phyloP scores from a whole-genome alignment of 2,329 filamentous ascomycete species.

The Ophiostoma sp. region DNA sequence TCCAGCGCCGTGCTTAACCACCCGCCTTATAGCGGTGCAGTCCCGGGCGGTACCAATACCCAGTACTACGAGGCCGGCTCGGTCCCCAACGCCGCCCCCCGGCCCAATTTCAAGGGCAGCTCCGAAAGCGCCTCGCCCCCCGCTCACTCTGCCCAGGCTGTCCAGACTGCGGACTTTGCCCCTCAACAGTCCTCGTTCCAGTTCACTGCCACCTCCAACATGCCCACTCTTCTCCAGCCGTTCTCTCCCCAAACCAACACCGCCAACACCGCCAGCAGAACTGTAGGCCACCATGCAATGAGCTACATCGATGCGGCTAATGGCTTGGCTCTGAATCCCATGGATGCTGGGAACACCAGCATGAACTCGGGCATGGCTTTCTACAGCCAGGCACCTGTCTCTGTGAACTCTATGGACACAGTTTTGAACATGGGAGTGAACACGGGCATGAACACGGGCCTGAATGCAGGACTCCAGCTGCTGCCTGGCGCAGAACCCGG shows the following conservation, averaged over 20 bases:
- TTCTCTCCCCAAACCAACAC: neutral
- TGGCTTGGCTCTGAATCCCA: neutral
- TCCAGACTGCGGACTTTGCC: neutral
- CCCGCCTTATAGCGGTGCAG: slow-evolving; percentile 25
- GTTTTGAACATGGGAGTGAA: neutral
- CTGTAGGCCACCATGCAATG: neutral
- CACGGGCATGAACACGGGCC: neutral
- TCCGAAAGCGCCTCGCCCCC: neutral
- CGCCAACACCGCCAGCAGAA: neutral
- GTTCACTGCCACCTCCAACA: neutral
- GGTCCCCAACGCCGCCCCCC: slow-evolving; percentile 19
- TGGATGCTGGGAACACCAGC: neutral
- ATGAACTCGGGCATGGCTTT: neutral
- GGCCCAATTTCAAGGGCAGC: slow-evolving; percentile 9
- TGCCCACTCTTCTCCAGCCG: neutral
- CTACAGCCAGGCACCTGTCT: neutral
- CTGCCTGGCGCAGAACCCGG: neutral
- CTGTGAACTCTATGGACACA: neutral
- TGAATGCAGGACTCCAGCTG: neutral
- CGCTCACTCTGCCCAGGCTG: neutral
- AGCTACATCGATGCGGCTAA: neutral
- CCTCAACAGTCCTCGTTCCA: neutral
- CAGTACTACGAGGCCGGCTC: slow-evolving; percentile 20
- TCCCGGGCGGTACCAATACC: slow-evolving; percentile 23
- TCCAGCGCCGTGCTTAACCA: slow-evolving; percentile 25